These are phyloP conservation scores for Geoglossum cookeanum DNA, from an alignment of 2,329 filamentous ascomycete species.

Conservation along the genomic window DNA sequence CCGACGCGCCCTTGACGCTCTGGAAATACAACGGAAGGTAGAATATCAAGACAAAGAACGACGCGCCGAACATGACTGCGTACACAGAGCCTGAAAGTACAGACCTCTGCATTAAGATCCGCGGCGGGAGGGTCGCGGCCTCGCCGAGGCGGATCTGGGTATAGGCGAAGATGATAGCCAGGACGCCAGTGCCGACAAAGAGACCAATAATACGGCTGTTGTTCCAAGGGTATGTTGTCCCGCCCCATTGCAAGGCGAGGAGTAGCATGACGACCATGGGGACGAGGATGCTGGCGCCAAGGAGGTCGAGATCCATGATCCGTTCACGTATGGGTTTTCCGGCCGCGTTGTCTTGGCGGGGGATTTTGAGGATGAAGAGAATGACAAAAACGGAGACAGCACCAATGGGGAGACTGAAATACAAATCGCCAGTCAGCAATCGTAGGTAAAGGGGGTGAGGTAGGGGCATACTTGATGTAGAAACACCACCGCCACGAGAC, in stretches of 20 bases:
- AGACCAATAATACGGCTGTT: conserved; percentile 16
- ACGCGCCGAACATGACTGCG: conserved; percentile 7
- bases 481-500: conserved; percentile 10
- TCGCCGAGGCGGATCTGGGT: conserved; percentile 13
- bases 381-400: conserved; percentile 1
- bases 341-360: background rate
- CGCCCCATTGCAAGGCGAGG: conserved; percentile 14
- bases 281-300: conserved; percentile 4
- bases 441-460: conserved; percentile 1
- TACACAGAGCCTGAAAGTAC: conserved; percentile 9
- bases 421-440: background rate
- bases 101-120: conserved; percentile 12
- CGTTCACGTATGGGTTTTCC: background rate
- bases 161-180: conserved; percentile 12
- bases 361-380: conserved; percentile 5
- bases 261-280: conserved; percentile 3
- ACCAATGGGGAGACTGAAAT: conserved; percentile 4
- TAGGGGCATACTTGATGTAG: conserved; percentile 8
- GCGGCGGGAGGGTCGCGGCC: conserved; percentile 15
- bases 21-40: conserved; percentile 23
- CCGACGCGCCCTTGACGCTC: conserved; percentile 22
- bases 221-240: conserved; percentile 14
- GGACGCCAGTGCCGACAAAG: conserved; percentile 13
- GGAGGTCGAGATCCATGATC: conserved; percentile 3
- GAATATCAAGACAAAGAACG: conserved; percentile 11